Percentiles rank a stretch among this genome's conserved stretches.
Conservation (phyloP, 2,329 filamentous ascomycete species). For the Phialophora macrospora region DNA sequence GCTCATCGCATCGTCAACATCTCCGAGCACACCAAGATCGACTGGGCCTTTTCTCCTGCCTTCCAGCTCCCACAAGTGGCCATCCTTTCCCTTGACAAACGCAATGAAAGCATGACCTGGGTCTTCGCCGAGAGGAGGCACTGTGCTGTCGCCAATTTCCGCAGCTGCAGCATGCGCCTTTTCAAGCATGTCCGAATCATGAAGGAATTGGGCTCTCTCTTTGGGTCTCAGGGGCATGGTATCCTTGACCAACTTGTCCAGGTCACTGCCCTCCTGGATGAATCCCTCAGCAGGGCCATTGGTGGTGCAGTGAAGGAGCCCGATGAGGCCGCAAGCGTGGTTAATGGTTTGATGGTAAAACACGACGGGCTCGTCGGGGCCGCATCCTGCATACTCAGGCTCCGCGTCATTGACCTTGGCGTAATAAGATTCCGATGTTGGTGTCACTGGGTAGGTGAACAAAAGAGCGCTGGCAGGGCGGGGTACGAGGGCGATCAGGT, state of each 20-base stretch:
- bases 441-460: slow-evolving; percentile 54
- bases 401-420: slow-evolving; percentile 50
- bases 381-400: slow-evolving; percentile 53
- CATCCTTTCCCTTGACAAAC: slow-evolving; percentile 44
- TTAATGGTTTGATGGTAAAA: slow-evolving; percentile 66
- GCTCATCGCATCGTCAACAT: slow-evolving; percentile 44
- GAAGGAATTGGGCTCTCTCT: slow-evolving; percentile 58
- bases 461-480: slow-evolving; percentile 61
- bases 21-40: slow-evolving; percentile 40
- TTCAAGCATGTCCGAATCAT: slow-evolving; percentile 49
- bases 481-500: slow-evolving; percentile 56
- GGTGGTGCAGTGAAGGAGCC: slow-evolving; percentile 58
- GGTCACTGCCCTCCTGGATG: slow-evolving; percentile 50
- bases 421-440: slow-evolving; percentile 44
- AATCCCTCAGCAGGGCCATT: slow-evolving; percentile 55
- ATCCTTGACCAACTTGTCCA: slow-evolving; percentile 53
- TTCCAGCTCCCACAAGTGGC: slow-evolving; percentile 46
- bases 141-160: slow-evolving; percentile 38
- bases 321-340: slow-evolving; percentile 64
- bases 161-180: slow-evolving; percentile 38
- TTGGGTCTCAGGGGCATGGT: slow-evolving; percentile 52
- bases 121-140: slow-evolving; percentile 37
- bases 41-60: slow-evolving; percentile 44
- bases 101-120: slow-evolving; percentile 42
- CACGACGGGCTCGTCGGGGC: slow-evolving; percentile 58